Conservation (phyloP, 352 stramenopile species). For the Phytophthora parvispora region DNA sequence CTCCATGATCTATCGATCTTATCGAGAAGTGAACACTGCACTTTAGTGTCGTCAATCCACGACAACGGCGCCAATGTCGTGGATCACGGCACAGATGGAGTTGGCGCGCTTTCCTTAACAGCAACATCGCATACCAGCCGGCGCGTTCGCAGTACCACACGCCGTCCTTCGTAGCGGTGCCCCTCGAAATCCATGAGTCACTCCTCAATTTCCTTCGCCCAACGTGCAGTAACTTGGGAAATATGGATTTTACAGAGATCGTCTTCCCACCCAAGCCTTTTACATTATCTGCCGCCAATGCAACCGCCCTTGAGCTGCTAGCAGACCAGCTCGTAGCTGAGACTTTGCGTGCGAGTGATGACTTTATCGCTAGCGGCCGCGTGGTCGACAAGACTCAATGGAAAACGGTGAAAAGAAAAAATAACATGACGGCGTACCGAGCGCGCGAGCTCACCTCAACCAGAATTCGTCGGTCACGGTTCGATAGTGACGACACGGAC, state of each 20-base stretch:
- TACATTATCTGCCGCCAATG: conserved; percentile 43
- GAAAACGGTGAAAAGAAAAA: conserved; percentile 53
- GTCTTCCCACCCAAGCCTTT: conserved; percentile 15
- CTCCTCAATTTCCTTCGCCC: conserved; percentile 3
- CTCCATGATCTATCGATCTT: neutral
- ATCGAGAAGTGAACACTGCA: neutral
- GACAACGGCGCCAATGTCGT: neutral
- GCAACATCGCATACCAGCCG: conserved; percentile 10
- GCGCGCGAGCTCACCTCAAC: conserved; percentile 18
- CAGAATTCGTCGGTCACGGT: conserved; percentile 11
- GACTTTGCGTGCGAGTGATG: conserved; percentile 55
- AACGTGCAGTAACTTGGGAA: neutral
- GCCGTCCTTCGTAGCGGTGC: neutral
- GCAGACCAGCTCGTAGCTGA: conserved; percentile 63
- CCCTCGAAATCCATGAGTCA: neutral
- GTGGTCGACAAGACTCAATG: conserved; percentile 44
- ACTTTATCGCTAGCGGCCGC: conserved; percentile 45
- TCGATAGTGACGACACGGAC: conserved; percentile 23
- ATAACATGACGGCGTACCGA: conserved; percentile 52
- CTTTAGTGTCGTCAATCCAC: conserved; percentile 1
- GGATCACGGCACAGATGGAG: conserved; percentile 3
- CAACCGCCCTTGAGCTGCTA: conserved; percentile 41
- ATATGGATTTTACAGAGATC: neutral
- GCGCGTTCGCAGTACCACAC: neutral
- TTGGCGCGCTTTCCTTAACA: neutral